Base-by-base conservation (phyloP, 2,329 filamentous ascomycete genomes). In the Cladosporium sp. region DNA sequence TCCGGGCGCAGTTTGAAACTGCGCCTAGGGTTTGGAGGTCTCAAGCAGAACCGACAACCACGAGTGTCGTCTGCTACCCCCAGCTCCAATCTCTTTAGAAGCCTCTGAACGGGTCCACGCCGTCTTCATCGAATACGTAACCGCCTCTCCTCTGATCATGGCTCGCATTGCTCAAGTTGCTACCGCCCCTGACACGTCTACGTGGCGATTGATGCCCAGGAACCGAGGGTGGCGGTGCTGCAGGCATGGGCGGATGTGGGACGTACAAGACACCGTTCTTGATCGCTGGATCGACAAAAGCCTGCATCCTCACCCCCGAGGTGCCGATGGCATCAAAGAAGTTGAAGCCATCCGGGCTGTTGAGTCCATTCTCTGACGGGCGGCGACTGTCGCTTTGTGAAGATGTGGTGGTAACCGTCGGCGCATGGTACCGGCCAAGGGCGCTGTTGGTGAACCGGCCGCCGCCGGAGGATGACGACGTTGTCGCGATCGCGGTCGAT, bases 271-370 rank as follows among this genome's bases (percentile, higher is more conserved):
- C 72, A 23, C 74, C 72, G 61, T 76, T 70, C 39, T 70, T 65
- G 18, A 75, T 67, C 57, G 70, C 71, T 1, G 81, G 80, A 69
- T 88, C 86, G 70, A 99, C 96, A 76, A 98, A 99, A 0, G 95
- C 95, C 77, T 98, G 94, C 94, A 99, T 98, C 30, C 95, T 88
- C 56, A 98, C 88, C 16, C 30, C 32, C 0, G 30, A 23, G 1
- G 93, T 98, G 1, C 93, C 93, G 65, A 96, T 89, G 1, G 91
- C 91, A 71, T 96, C 93, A 74, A 95, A 95, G 80, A 95, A 93
- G 76, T 86, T 85, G 73, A 76, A 23, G 67, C 70, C 48, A 56
- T 71, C 18, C 66, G 72, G 62, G 63, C 72, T 74, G 57, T 36
- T 61, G 46, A 51, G 21, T 25, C 34, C 56, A 10, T 67, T 68